Conservation (phyloP, 306 rosid genomes). For the Ceratonia siliqua region DNA sequence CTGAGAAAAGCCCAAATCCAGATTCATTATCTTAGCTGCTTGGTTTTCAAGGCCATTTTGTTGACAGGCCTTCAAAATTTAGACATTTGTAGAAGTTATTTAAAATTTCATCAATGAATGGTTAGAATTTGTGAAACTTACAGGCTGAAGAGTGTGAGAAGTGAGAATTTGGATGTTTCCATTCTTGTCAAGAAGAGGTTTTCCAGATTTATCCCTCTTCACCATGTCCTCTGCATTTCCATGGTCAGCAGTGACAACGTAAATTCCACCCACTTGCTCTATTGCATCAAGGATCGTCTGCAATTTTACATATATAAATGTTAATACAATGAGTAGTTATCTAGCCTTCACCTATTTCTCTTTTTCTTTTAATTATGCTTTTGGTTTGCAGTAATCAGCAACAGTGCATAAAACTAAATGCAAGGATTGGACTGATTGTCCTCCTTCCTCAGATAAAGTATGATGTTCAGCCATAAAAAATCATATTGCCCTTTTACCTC, state of each 20-base stretch:
- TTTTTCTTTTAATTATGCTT: neutral
- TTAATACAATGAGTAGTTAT: neutral
- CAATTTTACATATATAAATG: slow-evolving; percentile 27
- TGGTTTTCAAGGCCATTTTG: neutral
- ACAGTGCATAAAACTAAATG: neutral
- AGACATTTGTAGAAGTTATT: no score
- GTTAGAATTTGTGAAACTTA: slow-evolving; percentile 44
- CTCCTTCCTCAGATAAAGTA: neutral
- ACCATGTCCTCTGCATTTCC: slow-evolving; percentile 99
- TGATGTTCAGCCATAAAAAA: neutral
- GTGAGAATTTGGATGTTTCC: slow-evolving; percentile 93
- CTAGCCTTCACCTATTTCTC: neutral
- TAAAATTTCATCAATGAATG: no score
- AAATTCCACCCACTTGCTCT: slow-evolving; percentile 95
- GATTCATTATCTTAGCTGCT: neutral
- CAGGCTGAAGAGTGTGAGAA: slow-evolving; percentile 95
- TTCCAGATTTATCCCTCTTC: slow-evolving; percentile 83
- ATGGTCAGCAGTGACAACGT: slow-evolving; percentile 96
- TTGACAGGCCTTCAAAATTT: neutral
- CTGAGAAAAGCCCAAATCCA: neutral
- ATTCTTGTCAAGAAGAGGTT: slow-evolving; percentile 75
- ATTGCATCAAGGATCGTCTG: slow-evolving; percentile 90
- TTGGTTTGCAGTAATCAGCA: neutral
- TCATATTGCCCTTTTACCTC: neutral
- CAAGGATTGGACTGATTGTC: neutral